A percentile compares a stretch with the other conserved stretches of the same genome.
Evolutionary conservation across 345 rosid genomes (phyloP).

Genomic region (Psidium friedrichsthalianum): DNA sequence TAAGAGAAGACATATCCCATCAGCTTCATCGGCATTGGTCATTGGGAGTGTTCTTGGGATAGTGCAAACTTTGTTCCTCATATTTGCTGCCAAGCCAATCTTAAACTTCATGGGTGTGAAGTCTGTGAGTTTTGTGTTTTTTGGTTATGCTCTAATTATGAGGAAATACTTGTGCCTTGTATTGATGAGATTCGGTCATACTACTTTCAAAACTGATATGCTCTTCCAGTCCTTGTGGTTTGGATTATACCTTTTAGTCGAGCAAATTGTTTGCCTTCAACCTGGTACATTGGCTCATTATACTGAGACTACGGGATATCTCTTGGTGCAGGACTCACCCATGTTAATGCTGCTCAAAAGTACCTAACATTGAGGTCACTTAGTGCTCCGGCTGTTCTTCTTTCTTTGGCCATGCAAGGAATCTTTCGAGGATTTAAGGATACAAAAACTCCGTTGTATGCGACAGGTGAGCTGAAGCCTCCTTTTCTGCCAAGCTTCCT

Average conservation of each 20-base stretch:
- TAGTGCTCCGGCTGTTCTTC: constrained; percentile 53
- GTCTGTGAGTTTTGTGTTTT: constrained; percentile 31
- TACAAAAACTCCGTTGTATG: constrained; percentile 46
- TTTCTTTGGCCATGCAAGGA: constrained; percentile 54
- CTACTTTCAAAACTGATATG: neutral
- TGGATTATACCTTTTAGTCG: neutral
- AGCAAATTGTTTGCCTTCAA: neutral
- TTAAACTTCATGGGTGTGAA: constrained; percentile 80
- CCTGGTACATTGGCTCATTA: neutral
- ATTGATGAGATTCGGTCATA: neutral
- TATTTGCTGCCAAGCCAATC: constrained; percentile 61
- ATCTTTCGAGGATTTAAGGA: constrained; percentile 58
- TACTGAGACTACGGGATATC: neutral
- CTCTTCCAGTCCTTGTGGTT: neutral
- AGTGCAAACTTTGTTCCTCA: constrained; percentile 65
- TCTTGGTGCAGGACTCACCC: constrained; percentile 42
- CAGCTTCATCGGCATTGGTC: constrained; percentile 91
- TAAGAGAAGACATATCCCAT: constrained; percentile 59
- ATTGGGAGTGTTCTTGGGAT: constrained; percentile 83
- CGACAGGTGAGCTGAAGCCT: constrained; percentile 7
- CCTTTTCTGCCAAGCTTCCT: neutral
- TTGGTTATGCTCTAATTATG: neutral
- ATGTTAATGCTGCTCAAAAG: constrained; percentile 36
- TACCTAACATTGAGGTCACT: constrained; percentile 51
- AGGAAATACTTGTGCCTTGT: neutral